Conservation (phyloP, 805 yeast species). For the Ogataea zsoltii region DNA sequence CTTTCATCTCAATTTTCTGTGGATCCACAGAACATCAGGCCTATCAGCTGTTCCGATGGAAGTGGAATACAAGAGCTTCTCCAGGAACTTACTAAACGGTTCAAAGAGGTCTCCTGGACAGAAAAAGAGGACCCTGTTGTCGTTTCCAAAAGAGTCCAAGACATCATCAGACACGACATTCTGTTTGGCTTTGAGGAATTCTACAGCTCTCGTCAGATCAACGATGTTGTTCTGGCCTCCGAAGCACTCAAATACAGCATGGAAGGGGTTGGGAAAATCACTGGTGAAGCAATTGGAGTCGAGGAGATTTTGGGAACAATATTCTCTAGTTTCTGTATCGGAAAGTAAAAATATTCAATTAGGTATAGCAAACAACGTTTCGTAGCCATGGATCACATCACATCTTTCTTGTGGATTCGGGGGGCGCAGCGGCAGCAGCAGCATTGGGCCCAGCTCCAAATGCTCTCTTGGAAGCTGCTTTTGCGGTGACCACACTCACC, state of each 20-base stretch:
- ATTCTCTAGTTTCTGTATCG: slow-evolving; percentile 90
- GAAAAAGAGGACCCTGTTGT: slow-evolving; percentile 64
- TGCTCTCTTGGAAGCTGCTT: slow-evolving; percentile 6
- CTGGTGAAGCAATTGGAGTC: slow-evolving; percentile 85
- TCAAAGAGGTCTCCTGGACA: slow-evolving; percentile 50
- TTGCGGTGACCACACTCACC: slow-evolving; percentile 10
- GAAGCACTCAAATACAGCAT: slow-evolving; percentile 74
- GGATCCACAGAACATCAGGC: slow-evolving; percentile 24
- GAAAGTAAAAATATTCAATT: slow-evolving; percentile 52
- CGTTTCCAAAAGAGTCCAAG: slow-evolving; percentile 74
- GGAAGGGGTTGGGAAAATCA: slow-evolving; percentile 88
- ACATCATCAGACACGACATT: slow-evolving; percentile 74
- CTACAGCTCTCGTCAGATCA: slow-evolving; percentile 44
- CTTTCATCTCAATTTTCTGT: slow-evolving; percentile 31
- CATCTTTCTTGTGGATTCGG: neutral
- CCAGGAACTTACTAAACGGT: slow-evolving; percentile 41
- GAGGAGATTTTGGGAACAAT: slow-evolving; percentile 92
- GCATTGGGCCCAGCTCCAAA: neutral
- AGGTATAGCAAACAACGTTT: neutral
- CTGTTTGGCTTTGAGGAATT: slow-evolving; percentile 73
- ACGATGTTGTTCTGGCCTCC: slow-evolving; percentile 78
- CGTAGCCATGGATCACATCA: slow-evolving; percentile 4
- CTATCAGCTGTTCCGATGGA: slow-evolving; percentile 60
- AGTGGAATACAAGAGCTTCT: slow-evolving; percentile 56
- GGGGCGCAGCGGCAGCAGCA: no score